phyloP scores from a whole-genome alignment of 2,329 filamentous ascomycete genomes.

The Trichophyton rubrum region DNA sequence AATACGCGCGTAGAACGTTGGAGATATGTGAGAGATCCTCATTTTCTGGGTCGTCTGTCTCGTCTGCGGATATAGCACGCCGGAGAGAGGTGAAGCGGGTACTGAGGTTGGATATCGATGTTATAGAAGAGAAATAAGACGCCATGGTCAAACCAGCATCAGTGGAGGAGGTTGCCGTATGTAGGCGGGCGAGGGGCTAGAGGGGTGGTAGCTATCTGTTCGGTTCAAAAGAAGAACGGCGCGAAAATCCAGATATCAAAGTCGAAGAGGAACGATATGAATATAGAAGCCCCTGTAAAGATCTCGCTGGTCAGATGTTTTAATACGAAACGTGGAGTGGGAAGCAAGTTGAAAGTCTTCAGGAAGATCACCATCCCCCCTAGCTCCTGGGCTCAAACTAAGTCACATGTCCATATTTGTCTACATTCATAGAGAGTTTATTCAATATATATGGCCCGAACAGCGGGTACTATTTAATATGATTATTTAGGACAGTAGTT shows the following conservation, averaged over 20 bases:
- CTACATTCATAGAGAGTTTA: background rate
- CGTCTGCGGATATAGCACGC: constrained; percentile 32
- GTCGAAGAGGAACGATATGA: background rate
- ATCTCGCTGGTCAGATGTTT: background rate
- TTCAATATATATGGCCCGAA: background rate
- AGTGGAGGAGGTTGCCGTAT: background rate
- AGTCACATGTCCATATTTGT: background rate
- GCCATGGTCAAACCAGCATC: constrained; percentile 44
- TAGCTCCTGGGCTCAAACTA: background rate
- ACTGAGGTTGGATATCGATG: constrained; percentile 41
- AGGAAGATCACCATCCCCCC: background rate
- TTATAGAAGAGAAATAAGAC: constrained; percentile 64
- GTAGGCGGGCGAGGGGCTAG: background rate
- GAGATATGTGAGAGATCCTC: constrained; percentile 91
- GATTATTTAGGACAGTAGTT: background rate
- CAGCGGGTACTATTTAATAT: background rate
- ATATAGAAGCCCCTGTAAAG: background rate
- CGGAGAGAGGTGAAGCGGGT: constrained; percentile 47
- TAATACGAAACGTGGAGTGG: background rate
- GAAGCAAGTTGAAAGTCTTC: background rate
- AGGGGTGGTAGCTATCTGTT: background rate
- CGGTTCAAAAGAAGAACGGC: background rate
- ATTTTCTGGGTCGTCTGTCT: constrained; percentile 34
- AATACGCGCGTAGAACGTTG: constrained; percentile 84
- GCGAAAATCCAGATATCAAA: background rate